Evolutionary conservation across 345 rosid genomes (phyloP), one percentile per base, ranked within the genome.

Genomic region (Eucalyptus sideroxylon): DNA sequence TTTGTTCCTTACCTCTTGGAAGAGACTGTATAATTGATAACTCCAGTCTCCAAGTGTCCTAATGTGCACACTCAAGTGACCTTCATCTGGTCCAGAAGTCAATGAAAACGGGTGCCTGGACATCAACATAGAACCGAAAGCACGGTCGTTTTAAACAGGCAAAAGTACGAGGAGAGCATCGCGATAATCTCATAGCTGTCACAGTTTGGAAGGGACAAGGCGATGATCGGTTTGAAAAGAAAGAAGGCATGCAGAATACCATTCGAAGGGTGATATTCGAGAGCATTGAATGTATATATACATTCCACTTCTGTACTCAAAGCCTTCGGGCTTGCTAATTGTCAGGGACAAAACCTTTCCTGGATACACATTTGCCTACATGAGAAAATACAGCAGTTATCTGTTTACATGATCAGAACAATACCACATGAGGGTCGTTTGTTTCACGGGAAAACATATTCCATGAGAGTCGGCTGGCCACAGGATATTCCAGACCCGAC

Each of bases 81-180:
- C 94, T 77, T 95, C 95, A 37, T 87, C 89, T 23, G 94, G 94
- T 50, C 93, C 94, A 31, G 94, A 93, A 87, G 96, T 93, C 50
- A 95, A 69, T 34, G 96, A 95, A 92, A 95, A 94, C 67, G 96
- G 96, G 90, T 95, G 96, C 96, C 96, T 95, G 94, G 56, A 86
- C 89, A 60, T 47, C 49, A 53, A 40, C 37, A 40, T 42, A 49
- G 53, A 87, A 34, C 31, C 31, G 26, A 26, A n/a, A 59, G 60
- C 60, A 24, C 16, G 40, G 50, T 16, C 4, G 1, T 27, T 26
- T 24, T 19, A n/a, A 81, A 50, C 69, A 11, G 51, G 72, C 85
- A 12, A 77, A 77, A 9, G 82, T 37, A 37, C 45, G 0, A 72
- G 27, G 82, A 72, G 45, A 72, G 82, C 11, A 0, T 72, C 13